Evolutionary conservation across 805 yeast species (phyloP).

Genomic region (Saturnispora galanensis): DNA sequence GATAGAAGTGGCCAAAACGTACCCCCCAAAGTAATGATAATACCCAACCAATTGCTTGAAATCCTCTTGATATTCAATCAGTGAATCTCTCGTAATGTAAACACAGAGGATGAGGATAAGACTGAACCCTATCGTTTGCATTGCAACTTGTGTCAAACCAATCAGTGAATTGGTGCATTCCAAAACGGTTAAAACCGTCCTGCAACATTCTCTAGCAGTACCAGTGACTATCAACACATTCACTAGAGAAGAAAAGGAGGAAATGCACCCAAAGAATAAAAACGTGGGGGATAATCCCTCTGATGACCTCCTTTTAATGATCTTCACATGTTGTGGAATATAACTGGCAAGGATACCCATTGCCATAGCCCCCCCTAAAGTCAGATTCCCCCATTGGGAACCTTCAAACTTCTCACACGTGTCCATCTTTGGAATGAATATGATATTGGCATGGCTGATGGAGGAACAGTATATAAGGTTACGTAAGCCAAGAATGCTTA

Average conservation of each 20-base stretch:
- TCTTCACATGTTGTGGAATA: conserved; percentile 62
- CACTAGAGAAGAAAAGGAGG: conserved; percentile 57
- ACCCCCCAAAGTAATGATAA: conserved; percentile 33
- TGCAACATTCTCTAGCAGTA: conserved; percentile 56
- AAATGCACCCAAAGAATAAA: conserved; percentile 57
- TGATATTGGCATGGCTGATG: too few relatives aligned
- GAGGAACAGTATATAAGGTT: background rate
- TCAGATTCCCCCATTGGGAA: conserved; percentile 42
- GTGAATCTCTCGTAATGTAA: conserved; percentile 33
- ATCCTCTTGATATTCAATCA: conserved; percentile 37
- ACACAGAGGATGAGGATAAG: conserved; percentile 49
- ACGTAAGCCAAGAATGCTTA: background rate
- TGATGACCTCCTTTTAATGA: conserved; percentile 48
- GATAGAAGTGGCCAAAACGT: conserved; percentile 25
- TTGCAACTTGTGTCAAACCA: conserved; percentile 56
- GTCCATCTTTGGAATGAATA: background rate
- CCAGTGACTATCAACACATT: conserved; percentile 56
- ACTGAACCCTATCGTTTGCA: conserved; percentile 52
- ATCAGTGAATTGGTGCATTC: conserved; percentile 60
- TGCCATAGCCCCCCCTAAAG: conserved; percentile 39
- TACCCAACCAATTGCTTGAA: conserved; percentile 32
- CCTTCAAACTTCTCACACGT: conserved; percentile 34
- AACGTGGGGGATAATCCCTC: conserved; percentile 74
- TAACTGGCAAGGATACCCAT: conserved; percentile 63
- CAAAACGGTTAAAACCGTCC: conserved; percentile 31